Evolutionary conservation across 164 flowering plant genomes (phyloP), one percentile per base, ranked within the genome.

Genomic region (Warburgia ugandensis): DNA sequence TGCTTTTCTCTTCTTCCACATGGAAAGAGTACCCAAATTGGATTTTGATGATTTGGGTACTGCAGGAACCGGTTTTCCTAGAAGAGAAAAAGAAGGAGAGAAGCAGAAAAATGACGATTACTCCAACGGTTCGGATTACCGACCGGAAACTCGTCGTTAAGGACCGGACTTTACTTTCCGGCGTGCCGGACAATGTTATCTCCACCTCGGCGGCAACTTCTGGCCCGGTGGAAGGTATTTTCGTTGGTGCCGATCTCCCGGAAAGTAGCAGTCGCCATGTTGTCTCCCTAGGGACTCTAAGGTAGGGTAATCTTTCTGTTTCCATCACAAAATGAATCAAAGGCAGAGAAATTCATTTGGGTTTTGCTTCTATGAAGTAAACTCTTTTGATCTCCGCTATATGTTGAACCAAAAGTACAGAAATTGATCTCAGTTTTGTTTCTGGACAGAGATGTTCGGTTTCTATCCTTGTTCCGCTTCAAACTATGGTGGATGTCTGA

Each of bases 401-500:
- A 11, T 45, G 29, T 26, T 10, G 26, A 6, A 37, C 11, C 7
- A 17, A 16, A 30, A 13, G 7, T 2, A 5, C 1, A 10, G 19
- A 48, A 28, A 13, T 21, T 45, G 22, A 22, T 32, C 14, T 1
- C 14, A n/a, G n/a, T n/a, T 13, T 37, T 3, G 10, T 28, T 12
- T 42, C 40, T 42, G n/a, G n/a, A 28, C 42, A 68, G 72, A 2
- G 83, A 72, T 44, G 83, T 78, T 25, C 75, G 87, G 54, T 89
- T 94, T 73, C 29, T 94, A 67, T 72, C 97, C 2, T 80, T 80
- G 40, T 94, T 94, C 58, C 71, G 99, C 61, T 89, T 88, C 77
- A 86, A 84, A 73, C 61, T 94, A 21, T 88, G 94, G 94, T 94
- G 97, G 99, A 89, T 89, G 95, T 78, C 99, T 14, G 94, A 94